These are phyloP conservation scores for Chlorella sp. DNA, from an alignment of 139 green algal genomes.

Conservation along the genomic window DNA sequence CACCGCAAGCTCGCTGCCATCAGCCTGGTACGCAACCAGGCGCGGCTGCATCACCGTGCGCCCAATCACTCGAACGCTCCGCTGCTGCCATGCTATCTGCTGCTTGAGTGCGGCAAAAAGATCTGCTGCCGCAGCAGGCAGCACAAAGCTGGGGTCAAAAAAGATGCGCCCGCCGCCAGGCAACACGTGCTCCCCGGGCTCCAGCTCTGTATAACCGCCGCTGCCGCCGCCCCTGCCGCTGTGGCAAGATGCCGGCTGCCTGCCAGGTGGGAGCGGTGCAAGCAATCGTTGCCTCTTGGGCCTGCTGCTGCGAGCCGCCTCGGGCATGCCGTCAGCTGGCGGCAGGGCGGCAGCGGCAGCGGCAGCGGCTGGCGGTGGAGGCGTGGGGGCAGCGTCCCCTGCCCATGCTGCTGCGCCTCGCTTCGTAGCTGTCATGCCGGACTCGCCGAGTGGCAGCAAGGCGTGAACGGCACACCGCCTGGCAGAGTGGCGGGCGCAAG, in stretches of 20 bases:
- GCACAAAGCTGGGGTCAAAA: neutral
- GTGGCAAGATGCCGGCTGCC: too few relatives aligned
- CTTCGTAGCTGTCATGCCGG: neutral
- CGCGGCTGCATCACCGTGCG: conserved; percentile 62
- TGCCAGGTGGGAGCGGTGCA: neutral
- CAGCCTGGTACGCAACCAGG: conserved; percentile 66
- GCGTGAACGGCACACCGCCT: neutral
- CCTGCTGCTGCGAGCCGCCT: too few relatives aligned
- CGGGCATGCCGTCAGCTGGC: conserved; percentile 3
- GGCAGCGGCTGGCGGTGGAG: neutral
- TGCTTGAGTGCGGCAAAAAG: conserved; percentile 19
- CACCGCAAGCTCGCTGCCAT: conserved; percentile 24
- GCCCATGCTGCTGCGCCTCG: neutral
- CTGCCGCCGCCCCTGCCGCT: neutral
- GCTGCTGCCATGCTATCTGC: conserved; percentile 51
- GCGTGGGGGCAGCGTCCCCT: neutral
- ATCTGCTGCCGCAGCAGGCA: neutral
- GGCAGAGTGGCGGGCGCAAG: neutral
- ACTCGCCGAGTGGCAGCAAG: neutral
- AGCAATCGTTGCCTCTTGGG: neutral
- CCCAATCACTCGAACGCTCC: conserved; percentile 49
- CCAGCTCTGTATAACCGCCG: neutral
- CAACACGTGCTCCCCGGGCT: neutral
- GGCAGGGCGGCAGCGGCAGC: neutral
- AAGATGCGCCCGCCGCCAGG: neutral